Evolutionary conservation across 1,139 yeast species (phyloP).

Genomic region (Pichia kudriavzevii): DNA sequence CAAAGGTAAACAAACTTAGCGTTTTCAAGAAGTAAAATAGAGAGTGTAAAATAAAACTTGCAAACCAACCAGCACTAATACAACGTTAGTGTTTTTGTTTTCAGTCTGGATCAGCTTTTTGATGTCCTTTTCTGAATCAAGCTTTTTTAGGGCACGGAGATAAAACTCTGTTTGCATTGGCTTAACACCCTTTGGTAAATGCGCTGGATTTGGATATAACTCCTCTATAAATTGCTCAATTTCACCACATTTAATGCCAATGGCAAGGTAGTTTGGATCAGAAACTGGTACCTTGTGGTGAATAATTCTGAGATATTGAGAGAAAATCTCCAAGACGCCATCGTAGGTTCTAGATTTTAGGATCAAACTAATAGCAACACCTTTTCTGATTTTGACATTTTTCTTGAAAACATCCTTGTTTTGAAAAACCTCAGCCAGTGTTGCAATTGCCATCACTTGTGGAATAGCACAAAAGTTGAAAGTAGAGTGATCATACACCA

Average conservation of each 20-base stretch:
- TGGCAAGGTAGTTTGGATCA: slow-evolving; percentile 81
- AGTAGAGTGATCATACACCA: slow-evolving; percentile 72
- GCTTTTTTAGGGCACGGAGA: slow-evolving; percentile 29
- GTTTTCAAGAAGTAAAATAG: neutral
- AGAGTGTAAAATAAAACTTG: too few relatives aligned
- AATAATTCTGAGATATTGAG: slow-evolving; percentile 63
- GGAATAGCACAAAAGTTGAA: slow-evolving; percentile 96
- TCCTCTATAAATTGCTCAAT: slow-evolving; percentile 78
- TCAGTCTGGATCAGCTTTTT: slow-evolving; percentile 16
- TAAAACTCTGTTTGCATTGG: slow-evolving; percentile 34
- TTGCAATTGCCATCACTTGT: slow-evolving; percentile 97
- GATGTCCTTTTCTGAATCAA: slow-evolving; percentile 17
- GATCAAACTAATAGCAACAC: slow-evolving; percentile 78
- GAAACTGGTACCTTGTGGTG: slow-evolving; percentile 70
- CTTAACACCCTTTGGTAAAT: slow-evolving; percentile 37
- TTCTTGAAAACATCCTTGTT: slow-evolving; percentile 64
- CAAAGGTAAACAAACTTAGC: too few relatives aligned
- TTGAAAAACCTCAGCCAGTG: slow-evolving; percentile 77
- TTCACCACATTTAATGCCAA: slow-evolving; percentile 82
- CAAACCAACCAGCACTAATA: slow-evolving; percentile 17
- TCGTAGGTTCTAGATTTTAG: slow-evolving; percentile 65
- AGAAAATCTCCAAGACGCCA: slow-evolving; percentile 71
- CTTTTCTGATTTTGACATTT: slow-evolving; percentile 85
- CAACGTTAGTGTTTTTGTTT: slow-evolving; percentile 11
- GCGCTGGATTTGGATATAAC: slow-evolving; percentile 48